Base-by-base conservation (phyloP, 352 stramenopile species). In the Pythium phragmiticola region DNA sequence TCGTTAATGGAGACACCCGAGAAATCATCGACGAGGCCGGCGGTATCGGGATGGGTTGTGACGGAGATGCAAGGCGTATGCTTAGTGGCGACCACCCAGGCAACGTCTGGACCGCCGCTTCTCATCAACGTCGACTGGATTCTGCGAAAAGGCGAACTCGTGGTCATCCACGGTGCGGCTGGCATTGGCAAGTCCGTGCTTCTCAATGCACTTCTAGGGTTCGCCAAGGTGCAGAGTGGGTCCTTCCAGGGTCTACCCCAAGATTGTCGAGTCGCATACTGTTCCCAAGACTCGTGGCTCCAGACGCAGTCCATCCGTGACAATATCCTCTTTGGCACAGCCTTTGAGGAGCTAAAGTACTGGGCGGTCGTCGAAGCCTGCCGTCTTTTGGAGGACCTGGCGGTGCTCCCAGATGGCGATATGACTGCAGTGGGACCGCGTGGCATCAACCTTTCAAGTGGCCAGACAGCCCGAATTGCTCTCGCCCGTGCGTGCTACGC, bases 351-450 rank as follows among this genome's bases (percentile, higher is more conserved):
- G 56, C 57, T 60, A 0, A 72, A 69, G 41, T 87, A 87, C 62
- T 39, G 66, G 43, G 63, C 43, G 5, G 78, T 84, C 5, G 45
- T 94, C 2, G 34, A 74, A 39, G 74, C 75, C 3, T 97, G 89
- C 65, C 75, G 80, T 16, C 66, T 98, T n/a, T 55, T 77, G 0
- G 77, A 84, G 49, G 93, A 98, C 66, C 65, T 98, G 23, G 70
- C 69, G 16, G 62, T 86, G 17, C 68, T 98, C 17, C 79, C 87
- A 1, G 61, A 3, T 17, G 90, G 91, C 8, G 93, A 98, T 70
- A 36, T 70, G 57, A 98, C 90, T 4, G 82, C 97, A 65, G 97
- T 98, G 53, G 94, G 92, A 14, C 91, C 98, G 68, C 93, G 92
- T 49, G 95, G 95, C 2, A 82, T 98, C 13, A 98, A 94, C 57